Evolutionary conservation across 352 stramenopile species (phyloP).

Genomic region (Phytophthora niederhauseri): DNA sequence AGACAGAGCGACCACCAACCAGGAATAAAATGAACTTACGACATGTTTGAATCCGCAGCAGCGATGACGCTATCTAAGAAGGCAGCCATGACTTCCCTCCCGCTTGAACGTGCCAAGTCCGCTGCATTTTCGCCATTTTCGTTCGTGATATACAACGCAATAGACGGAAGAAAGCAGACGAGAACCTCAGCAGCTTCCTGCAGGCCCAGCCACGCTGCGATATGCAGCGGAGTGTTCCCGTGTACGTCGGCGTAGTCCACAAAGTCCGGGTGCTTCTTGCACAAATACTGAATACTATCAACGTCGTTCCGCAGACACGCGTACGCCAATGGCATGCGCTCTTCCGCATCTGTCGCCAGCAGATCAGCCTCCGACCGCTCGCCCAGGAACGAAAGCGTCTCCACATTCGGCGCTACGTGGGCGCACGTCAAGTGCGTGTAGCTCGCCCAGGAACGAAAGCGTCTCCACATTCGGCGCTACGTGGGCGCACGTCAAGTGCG

Average conservation of each 20-base stretch:
- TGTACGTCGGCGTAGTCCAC: constrained; percentile 68
- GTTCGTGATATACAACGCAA: constrained; percentile 65
- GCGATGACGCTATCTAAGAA: constrained; percentile 39
- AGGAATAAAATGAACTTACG: no score
- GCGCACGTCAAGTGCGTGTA: constrained; percentile 39
- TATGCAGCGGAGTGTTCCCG: constrained; percentile 74
- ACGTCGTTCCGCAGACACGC: constrained; percentile 60
- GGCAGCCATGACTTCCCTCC: constrained; percentile 23
- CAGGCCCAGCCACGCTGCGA: constrained; percentile 54
- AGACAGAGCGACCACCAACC: no score
- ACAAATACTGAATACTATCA: constrained; percentile 60
- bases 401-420: constrained; percentile 52
- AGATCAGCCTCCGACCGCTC: constrained; percentile 54
- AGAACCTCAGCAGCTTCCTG: constrained; percentile 40
- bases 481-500: constrained; percentile 46
- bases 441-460: constrained; percentile 46
- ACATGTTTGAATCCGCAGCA: constrained; percentile 22
- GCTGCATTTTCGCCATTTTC: constrained; percentile 50
- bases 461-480: constrained; percentile 44
- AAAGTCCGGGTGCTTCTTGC: constrained; percentile 58
- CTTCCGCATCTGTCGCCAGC: constrained; percentile 55
- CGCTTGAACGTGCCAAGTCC: constrained; percentile 45
- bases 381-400: constrained; percentile 44
- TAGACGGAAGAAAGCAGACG: constrained; percentile 41
- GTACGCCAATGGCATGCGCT: constrained; percentile 67